Conservation (phyloP, 805 yeast genomes). For the Saccharomyces kudriavzevii region DNA sequence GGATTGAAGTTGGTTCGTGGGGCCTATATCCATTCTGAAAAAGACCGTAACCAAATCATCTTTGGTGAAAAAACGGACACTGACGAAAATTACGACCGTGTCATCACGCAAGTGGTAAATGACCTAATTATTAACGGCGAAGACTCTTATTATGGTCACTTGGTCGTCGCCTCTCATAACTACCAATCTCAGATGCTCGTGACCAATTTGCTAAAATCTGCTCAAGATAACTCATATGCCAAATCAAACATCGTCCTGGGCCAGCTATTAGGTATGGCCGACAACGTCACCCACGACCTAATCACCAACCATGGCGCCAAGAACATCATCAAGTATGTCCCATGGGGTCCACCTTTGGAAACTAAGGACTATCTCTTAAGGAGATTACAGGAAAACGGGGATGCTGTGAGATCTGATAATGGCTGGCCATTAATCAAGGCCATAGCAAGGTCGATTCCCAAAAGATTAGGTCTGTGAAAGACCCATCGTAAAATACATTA, state of each 20-base stretch:
- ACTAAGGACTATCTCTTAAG: constrained; percentile 83
- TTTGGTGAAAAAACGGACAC: constrained; percentile 72
- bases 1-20: constrained; percentile 92
- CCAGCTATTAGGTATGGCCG: constrained; percentile 94
- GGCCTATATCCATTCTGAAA: constrained; percentile 88
- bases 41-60: constrained; percentile 56
- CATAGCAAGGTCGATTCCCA: constrained; percentile 26
- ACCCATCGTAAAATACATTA: background rate
- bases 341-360: constrained; percentile 96
- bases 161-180: constrained; percentile 90
- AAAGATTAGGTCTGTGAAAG: background rate
- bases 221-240: constrained; percentile 39
- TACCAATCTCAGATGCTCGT: constrained; percentile 67
- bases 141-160: constrained; percentile 54
- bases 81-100: constrained; percentile 68
- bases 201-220: constrained; percentile 42
- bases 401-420: constrained; percentile 78
- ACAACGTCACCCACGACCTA: constrained; percentile 71
- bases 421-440: constrained; percentile 68
- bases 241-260: constrained; percentile 70
- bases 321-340: constrained; percentile 86
- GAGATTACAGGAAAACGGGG: constrained; percentile 92
- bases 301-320: constrained; percentile 54
- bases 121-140: constrained; percentile 41
- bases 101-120: constrained; percentile 54